Percentiles rank a stretch among this genome's conserved stretches.
These are phyloP conservation scores for Ustilago curta DNA, from an alignment of 1,284 basidiomycete species.

Conservation along the genomic window DNA sequence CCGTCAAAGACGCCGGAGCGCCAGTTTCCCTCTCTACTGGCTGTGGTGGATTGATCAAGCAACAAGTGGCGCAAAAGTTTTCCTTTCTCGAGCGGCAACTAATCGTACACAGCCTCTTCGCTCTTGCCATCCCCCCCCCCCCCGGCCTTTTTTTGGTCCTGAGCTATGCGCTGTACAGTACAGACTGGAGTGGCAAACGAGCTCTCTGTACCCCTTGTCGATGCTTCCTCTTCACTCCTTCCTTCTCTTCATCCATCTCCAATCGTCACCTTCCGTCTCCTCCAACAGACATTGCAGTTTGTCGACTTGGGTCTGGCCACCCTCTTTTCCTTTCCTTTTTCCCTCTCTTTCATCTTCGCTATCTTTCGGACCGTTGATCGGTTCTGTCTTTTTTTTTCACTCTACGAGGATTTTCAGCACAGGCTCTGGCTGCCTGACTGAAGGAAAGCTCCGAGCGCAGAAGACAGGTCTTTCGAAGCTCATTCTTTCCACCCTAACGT, in stretches of 20 bases:
- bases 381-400: slow-evolving; percentile 4
- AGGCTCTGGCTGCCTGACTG: slow-evolving; percentile 8
- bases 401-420: slow-evolving; percentile 11
- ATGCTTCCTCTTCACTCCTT: slow-evolving; percentile 12
- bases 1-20: too few relatives aligned
- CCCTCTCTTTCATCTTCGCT: slow-evolving; percentile 15
- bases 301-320: slow-evolving; percentile 19
- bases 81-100: too few relatives aligned
- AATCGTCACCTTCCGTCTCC: slow-evolving; percentile 6
- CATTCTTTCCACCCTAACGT: slow-evolving; percentile 9
- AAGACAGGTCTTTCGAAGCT: slow-evolving; percentile 12
- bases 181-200: neutral
- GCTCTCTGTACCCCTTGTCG: neutral
- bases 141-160: too few relatives aligned
- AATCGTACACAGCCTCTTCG: too few relatives aligned
- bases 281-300: neutral
- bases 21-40: too few relatives aligned
- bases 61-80: too few relatives aligned
- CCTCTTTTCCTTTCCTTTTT: slow-evolving; percentile 1
- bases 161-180: too few relatives aligned
- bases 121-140: too few relatives aligned
- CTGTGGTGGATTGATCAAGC: too few relatives aligned
- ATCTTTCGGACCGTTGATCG: slow-evolving; percentile 30
- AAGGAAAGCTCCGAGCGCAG: neutral
- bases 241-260: slow-evolving; percentile 9